phyloP scores from a whole-genome alignment of 441 rosid species.

The Pelargonium citronellum region DNA sequence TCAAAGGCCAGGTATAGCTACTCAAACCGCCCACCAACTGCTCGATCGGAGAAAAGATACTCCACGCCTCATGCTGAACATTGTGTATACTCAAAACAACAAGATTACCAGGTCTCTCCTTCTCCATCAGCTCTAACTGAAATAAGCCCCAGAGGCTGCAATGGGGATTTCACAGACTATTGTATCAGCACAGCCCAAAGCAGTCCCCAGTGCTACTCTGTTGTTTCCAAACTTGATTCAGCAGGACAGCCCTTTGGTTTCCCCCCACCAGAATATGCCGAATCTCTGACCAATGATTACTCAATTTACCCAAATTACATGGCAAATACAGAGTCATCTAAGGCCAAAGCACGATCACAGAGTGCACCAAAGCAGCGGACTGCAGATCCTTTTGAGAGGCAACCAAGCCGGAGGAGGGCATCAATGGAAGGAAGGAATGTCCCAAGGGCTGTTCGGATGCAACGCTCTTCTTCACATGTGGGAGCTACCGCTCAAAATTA shows the following conservation, averaged over 20 bases:
- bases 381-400: conserved; percentile 51
- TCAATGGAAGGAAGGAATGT: conserved; percentile 55
- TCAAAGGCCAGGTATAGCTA: background rate
- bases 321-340: conserved; percentile 64
- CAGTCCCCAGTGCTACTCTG: conserved; percentile 44
- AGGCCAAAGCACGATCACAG: conserved; percentile 58
- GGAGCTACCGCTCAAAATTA: conserved; percentile 52
- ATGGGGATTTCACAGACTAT: conserved; percentile 66
- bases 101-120: conserved; percentile 38
- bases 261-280: conserved; percentile 22
- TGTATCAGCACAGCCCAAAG: conserved; percentile 49
- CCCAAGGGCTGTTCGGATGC: conserved; percentile 22
- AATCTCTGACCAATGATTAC: conserved; percentile 1
- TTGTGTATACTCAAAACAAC: too few species aligned
- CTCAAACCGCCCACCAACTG: too few species aligned
- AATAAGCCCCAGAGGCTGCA: conserved; percentile 62
- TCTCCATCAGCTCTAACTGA: conserved; percentile 61
- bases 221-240: conserved; percentile 35
- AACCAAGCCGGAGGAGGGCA: conserved; percentile 37
- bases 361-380: conserved; percentile 56
- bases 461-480: conserved; percentile 15
- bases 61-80: too few species aligned
- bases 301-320: conserved; percentile 49
- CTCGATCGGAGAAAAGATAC: too few species aligned
- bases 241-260: conserved; percentile 25